These are phyloP conservation scores for Pseudogymnoascus sp. DNA, from an alignment of 2,329 filamentous ascomycete species.

Conservation along the genomic window DNA sequence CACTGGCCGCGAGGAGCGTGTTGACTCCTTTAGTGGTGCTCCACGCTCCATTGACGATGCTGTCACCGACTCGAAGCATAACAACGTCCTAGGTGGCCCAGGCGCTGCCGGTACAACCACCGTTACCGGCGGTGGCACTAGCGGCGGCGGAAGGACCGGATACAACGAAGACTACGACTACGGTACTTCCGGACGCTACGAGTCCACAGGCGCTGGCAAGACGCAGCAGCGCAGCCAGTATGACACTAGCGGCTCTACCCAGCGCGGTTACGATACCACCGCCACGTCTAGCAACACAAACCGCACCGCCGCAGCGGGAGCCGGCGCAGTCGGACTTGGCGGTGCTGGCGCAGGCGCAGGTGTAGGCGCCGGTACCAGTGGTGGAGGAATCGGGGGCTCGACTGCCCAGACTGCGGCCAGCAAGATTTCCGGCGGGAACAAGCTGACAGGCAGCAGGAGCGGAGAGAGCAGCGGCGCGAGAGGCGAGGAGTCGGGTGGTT, in stretches of 20 bases:
- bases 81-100: slow-evolving; percentile 16
- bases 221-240: slow-evolving; percentile 7
- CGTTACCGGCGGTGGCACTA: slow-evolving; percentile 8
- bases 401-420: background rate
- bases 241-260: background rate
- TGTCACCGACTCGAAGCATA: slow-evolving; percentile 13
- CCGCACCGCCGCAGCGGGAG: background rate
- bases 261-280: background rate
- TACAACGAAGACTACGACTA: background rate
- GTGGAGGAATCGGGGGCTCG: background rate
- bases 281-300: background rate
- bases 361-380: slow-evolving; percentile 13
- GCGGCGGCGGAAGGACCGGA: background rate
- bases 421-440: background rate
- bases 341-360: background rate
- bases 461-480: background rate
- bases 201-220: slow-evolving; percentile 15
- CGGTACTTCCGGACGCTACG: background rate
- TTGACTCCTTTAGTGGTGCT: slow-evolving; percentile 54
- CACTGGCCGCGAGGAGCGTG: slow-evolving; percentile 43
- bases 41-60: slow-evolving; percentile 39
- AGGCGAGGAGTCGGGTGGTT: background rate
- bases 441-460: background rate
- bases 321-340: background rate
- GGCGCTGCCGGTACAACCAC: background rate